Evolutionary conservation across 495 filamentous ascomycete species (phyloP).

Genomic region (Paragyromitra xinjiangensis): DNA sequence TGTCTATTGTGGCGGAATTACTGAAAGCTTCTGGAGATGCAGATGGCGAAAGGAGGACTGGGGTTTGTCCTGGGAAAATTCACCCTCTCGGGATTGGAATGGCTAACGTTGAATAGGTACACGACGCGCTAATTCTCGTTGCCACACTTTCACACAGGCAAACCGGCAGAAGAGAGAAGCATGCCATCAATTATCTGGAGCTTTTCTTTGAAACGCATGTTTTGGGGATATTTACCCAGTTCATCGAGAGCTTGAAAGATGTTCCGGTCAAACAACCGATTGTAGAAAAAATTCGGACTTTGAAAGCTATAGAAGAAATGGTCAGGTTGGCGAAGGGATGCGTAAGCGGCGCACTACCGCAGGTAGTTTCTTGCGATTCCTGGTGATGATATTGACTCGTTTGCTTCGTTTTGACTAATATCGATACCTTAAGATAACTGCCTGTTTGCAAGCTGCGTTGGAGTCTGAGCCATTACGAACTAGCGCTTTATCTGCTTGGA

Average conservation of each 20-base stretch:
- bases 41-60: slow-evolving; percentile 68
- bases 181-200: slow-evolving; percentile 65
- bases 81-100: not conserved
- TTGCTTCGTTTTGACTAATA: slow-evolving; percentile 24
- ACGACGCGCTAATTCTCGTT: slow-evolving; percentile 73
- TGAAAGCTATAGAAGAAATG: slow-evolving; percentile 88
- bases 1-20: slow-evolving; percentile 79
- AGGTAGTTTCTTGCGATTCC: slow-evolving; percentile 65
- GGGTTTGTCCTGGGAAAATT: slow-evolving; percentile 60
- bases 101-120: slow-evolving; percentile 60
- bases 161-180: slow-evolving; percentile 65
- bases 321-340: slow-evolving; percentile 74
- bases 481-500: slow-evolving; percentile 84
- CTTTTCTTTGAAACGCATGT: slow-evolving; percentile 85
- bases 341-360: slow-evolving; percentile 80
- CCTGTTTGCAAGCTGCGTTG: slow-evolving; percentile 86
- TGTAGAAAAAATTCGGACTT: slow-evolving; percentile 75
- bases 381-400: not conserved
- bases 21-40: slow-evolving; percentile 80
- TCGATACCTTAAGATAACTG: slow-evolving; percentile 70
- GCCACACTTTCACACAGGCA: slow-evolving; percentile 70
- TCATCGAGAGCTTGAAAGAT: slow-evolving; percentile 84
- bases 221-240: slow-evolving; percentile 83
- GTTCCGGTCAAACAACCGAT: slow-evolving; percentile 66
- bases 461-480: slow-evolving; percentile 74